A percentile compares a stretch with the other conserved stretches of the same genome.
Evolutionary conservation across 352 stramenopile species (phyloP).

Genomic region (Globisporangium splendens): DNA sequence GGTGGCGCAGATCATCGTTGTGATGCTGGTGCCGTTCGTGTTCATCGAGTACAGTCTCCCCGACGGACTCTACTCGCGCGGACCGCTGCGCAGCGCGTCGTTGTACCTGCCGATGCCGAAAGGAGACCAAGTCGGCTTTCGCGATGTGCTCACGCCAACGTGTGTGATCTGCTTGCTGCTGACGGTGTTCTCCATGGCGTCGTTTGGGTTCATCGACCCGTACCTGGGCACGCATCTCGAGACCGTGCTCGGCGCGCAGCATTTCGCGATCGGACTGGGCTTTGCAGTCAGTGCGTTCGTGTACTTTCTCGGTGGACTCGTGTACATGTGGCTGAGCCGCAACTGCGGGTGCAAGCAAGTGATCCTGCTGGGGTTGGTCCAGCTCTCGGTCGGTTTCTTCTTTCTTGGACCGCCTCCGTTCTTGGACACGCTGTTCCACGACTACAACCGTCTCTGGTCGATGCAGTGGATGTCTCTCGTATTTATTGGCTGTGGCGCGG

Average conservation of each 20-base stretch:
- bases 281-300: constrained; percentile 66
- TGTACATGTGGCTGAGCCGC: constrained; percentile 59
- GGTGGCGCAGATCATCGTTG: constrained; percentile 49
- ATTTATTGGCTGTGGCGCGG: constrained; percentile 51
- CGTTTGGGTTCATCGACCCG: constrained; percentile 72
- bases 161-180: constrained; percentile 43
- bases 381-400: constrained; percentile 52
- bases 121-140: constrained; percentile 26
- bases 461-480: constrained; percentile 50
- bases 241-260: constrained; percentile 49
- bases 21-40: constrained; percentile 63
- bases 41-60: constrained; percentile 77
- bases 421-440: constrained; percentile 34
- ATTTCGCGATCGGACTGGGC: constrained; percentile 56
- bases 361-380: constrained; percentile 48
- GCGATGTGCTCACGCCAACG: constrained; percentile 52
- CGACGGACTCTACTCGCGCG: constrained; percentile 44
- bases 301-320: constrained; percentile 56
- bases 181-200: constrained; percentile 60
- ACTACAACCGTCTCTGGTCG: constrained; percentile 38
- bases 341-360: constrained; percentile 61
- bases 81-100: constrained; percentile 14
- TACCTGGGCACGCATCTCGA: constrained; percentile 61
- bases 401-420: constrained; percentile 58
- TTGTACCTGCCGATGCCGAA: constrained; percentile 23